Percentiles rank a stretch among this genome's conserved stretches.
Conservation (phyloP, 1,139 yeast genomes). For the Sugiyamaella xylanicola region DNA sequence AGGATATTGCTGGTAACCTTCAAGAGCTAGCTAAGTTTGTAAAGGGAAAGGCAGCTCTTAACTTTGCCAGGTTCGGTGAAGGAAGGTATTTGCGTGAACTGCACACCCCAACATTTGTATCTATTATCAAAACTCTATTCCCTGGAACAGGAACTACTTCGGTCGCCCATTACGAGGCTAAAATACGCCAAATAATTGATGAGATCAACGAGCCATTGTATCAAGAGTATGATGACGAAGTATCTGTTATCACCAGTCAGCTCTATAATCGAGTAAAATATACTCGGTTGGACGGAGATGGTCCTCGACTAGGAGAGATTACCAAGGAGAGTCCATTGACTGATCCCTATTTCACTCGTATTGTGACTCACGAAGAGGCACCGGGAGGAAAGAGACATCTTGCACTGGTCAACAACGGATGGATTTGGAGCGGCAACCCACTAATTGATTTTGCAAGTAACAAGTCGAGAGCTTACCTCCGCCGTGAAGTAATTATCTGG, state of each 20-base stretch:
- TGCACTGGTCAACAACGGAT: conserved; percentile 91
- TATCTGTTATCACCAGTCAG: conserved; percentile 63
- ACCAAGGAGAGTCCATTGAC: conserved; percentile 62
- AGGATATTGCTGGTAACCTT: conserved; percentile 45
- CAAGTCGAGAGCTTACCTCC: conserved; percentile 74
- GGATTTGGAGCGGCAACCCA: conserved; percentile 99
- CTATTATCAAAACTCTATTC: conserved; percentile 45
- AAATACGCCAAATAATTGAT: conserved; percentile 62
- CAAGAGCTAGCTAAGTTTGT: conserved; percentile 56
- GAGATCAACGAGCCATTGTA: conserved; percentile 77
- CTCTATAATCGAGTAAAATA: conserved; percentile 73
- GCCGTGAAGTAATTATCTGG: conserved; percentile 96
- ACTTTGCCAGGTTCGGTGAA: conserved; percentile 46
- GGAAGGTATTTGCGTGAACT: conserved; percentile 59
- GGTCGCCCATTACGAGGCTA: conserved; percentile 40
- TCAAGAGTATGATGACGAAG: conserved; percentile 73
- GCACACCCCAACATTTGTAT: conserved; percentile 54
- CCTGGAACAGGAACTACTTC: conserved; percentile 40
- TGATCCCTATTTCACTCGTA: conserved; percentile 85
- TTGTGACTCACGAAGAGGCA: conserved; percentile 42
- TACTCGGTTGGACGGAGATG: conserved; percentile 72
- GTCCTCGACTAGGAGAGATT: conserved; percentile 73
- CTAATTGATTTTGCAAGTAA: conserved; percentile 88
- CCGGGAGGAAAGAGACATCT: conserved; percentile 47
- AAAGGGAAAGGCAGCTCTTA: conserved; percentile 46